Evolutionary conservation across 177 flowering plant genomes (phyloP), one percentile per base, ranked within the genome.

Genomic region (Vitis hybrid): DNA sequence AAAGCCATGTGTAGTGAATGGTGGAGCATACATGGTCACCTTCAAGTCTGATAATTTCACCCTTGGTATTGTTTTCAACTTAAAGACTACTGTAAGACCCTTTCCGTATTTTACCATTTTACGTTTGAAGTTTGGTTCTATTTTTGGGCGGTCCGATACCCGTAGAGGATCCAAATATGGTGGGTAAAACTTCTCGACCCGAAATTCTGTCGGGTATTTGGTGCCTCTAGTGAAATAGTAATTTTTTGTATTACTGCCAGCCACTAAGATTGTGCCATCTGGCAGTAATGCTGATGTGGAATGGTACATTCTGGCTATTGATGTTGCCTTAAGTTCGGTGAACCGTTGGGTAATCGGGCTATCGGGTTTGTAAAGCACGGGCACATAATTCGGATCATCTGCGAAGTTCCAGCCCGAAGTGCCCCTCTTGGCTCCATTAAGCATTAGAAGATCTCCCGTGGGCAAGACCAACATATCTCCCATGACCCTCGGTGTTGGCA

Each of bases 351-450:
- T 75, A 2, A 12, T 4, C 3, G 69, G 57, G n/a, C 49, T 51
- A 3, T 65, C 73, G 13, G 87, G 79, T 15, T 26, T 51, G 79
- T 93, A 95, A 1, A 93, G 48, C 0, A 83, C 75, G 0, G 99
- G 99, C 0, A 67, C 64, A 1, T 80, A 51, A 51, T 84, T 84
- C 0, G 99, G 94, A 0, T 80, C 82, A 0, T 77, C 76, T 0
- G 90, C 98, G 32, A 72, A 74, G 15, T 64, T 26, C 98, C 98
- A 95, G 0, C 89, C 99, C 0, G 92, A 66, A 0, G 80, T 56
- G 1, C 99, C 99, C 2, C 52, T 39, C 70, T 84, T 67, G 1
- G 99, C 99, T 1, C 99, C 99, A 58, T 95, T 95, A 64, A 90
- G 58, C 26, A 93, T 54, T 1, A 95, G 74, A 2, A 95, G 66